Conservation (phyloP, 2,329 filamentous ascomycete genomes). For the Ambrosiella beaveri region DNA sequence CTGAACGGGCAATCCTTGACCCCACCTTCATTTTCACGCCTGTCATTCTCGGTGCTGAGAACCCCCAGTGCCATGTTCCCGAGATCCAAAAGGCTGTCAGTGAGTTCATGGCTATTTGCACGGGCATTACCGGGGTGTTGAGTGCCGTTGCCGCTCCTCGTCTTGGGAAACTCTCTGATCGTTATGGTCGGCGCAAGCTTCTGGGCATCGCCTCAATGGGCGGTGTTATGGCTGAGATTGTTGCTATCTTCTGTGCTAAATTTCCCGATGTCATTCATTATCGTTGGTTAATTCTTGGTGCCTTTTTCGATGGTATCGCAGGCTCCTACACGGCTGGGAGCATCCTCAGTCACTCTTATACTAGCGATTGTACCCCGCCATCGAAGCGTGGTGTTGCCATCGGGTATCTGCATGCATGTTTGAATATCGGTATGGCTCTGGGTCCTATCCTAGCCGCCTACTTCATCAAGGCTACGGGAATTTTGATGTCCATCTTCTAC, state of each 20-base stretch:
- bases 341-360: constrained; percentile 65
- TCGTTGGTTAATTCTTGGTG: constrained; percentile 61
- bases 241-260: constrained; percentile 62
- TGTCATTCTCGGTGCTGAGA: constrained; percentile 49
- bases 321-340: constrained; percentile 79
- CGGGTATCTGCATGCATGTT: constrained; percentile 73
- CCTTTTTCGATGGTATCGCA: constrained; percentile 62
- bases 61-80: constrained; percentile 63
- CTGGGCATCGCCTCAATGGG: constrained; percentile 58
- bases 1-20: constrained; percentile 27
- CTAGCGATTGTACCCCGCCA: constrained; percentile 71
- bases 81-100: constrained; percentile 63
- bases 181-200: constrained; percentile 61
- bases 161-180: constrained; percentile 70
- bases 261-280: constrained; percentile 59
- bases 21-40: constrained; percentile 44
- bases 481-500: constrained; percentile 71
- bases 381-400: constrained; percentile 67
- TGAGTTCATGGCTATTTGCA: constrained; percentile 61
- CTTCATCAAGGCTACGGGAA: constrained; percentile 59
- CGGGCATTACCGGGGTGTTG: constrained; percentile 55
- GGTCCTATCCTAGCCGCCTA: constrained; percentile 71
- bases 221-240: constrained; percentile 54
- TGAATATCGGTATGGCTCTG: constrained; percentile 77
- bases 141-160: constrained; percentile 70